Base-by-base conservation (phyloP, 768 basidiomycete species). In the Hypholoma fasciculare region DNA sequence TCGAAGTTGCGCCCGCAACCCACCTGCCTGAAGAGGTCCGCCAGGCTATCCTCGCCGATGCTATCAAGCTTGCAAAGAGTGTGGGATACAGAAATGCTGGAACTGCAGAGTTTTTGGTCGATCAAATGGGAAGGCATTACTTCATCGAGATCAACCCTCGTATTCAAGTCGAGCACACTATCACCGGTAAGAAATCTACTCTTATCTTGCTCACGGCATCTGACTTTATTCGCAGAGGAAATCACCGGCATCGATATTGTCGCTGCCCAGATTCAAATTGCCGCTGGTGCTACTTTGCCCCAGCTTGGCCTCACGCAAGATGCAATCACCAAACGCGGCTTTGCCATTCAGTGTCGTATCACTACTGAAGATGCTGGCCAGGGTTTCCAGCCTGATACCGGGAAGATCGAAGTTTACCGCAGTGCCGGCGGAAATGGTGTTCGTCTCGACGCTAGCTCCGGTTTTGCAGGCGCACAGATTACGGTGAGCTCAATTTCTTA, bases 111-210 rank as follows among this genome's bases (percentile, higher is more conserved):
- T 99, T 98, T 81, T 80, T 99, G 74, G 95, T 98, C 61, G 97
- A 98, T 74, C 92, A 95, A 71, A 86, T 90, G 81, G 94, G 93
- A 66, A 83, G 95, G 65, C 94, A 97, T 75, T 98, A 98, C 76
- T 98, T 99, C 78, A 98, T 99, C 69, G 97, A 99, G 76, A 98
- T 99, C 67, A 98, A 98, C 75, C 95, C 97, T 30, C 94, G 97
- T 77, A 98, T 99, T 67, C 97, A 99, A 74, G 97, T 99, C 75
- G 97, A 98, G 71, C 97, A 98, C 75, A 98, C 97, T 56, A 98
- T 98, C 72, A 98, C 97, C 60, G 94, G 94, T 93, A 71, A 40
- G 56, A 58, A 56, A 16, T 38, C 42, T 44, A 52, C 17, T n/a
- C 30, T 34, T 34, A n/a, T 56, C 26, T 47, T 58, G 47, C 51